Evolutionary conservation across 2,329 filamentous ascomycete genomes (phyloP).

Genomic region (Trichoderma sp.): DNA sequence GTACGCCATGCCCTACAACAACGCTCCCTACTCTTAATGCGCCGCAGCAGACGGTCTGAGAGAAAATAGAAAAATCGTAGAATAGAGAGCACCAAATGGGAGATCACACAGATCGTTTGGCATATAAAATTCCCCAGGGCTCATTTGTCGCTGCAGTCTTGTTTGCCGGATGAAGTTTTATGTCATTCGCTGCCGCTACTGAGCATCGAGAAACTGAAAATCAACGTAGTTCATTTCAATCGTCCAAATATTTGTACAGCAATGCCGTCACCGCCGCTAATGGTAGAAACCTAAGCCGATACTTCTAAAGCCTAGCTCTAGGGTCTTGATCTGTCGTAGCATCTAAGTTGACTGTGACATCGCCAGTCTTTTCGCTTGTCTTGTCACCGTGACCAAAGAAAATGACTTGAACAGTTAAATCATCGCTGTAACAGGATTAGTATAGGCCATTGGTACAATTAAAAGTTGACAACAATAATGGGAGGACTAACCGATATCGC

Average conservation of each 20-base stretch:
- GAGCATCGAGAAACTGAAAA: neutral
- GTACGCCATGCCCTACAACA: constrained; percentile 14
- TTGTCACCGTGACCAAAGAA: constrained; percentile 87
- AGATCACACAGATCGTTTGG: neutral
- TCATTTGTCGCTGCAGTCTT: neutral
- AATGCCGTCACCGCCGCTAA: neutral
- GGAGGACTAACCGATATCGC: constrained; percentile 68
- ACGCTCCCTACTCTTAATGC: neutral
- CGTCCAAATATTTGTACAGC: constrained; percentile 3
- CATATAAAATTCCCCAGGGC: neutral
- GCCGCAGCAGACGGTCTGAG: neutral
- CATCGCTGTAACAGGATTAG: constrained; percentile 60
- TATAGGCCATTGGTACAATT: neutral
- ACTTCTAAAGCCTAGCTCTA: constrained; percentile 40
- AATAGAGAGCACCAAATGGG: neutral
- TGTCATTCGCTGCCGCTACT: neutral
- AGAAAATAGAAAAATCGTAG: neutral
- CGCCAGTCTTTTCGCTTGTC: constrained; percentile 51
- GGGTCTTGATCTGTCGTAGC: constrained; percentile 61
- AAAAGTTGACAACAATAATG: neutral
- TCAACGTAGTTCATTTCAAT: constrained; percentile 6
- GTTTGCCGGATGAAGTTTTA: neutral
- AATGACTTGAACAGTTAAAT: constrained; percentile 95
- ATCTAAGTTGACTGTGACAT: constrained; percentile 80
- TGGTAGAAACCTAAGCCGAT: constrained; percentile 4